A percentile compares a stretch with the other conserved stretches of the same genome.
Evolutionary conservation across 495 filamentous ascomycete genomes (phyloP).

Genomic region (Pyronema omphalodes): DNA sequence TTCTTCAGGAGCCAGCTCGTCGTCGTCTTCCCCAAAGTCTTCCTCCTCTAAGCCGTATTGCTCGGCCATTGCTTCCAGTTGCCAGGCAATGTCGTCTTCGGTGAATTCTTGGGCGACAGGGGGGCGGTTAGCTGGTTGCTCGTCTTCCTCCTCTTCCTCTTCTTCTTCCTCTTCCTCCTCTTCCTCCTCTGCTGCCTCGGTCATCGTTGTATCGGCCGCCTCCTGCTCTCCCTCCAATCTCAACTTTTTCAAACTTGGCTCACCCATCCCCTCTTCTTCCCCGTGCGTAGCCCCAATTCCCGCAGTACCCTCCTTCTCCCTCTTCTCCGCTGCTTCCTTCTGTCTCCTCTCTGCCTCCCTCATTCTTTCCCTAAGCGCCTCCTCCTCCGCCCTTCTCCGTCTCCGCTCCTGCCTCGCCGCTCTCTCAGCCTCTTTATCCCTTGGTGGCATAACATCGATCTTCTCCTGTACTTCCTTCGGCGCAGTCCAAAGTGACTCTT

Average conservation of each 20-base stretch:
- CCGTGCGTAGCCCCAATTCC: conserved; percentile 1
- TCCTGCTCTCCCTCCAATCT: conserved; percentile 25
- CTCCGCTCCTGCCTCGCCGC: conserved; percentile 28
- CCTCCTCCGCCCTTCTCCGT: conserved; percentile 25
- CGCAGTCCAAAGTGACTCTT: conserved; percentile 83
- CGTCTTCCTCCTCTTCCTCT: conserved; percentile 31
- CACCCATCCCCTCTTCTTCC: conserved; percentile 11
- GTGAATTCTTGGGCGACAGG: conserved; percentile 60
- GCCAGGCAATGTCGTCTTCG: conserved; percentile 87
- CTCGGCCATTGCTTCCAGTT: conserved; percentile 71
- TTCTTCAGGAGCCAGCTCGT: background rate
- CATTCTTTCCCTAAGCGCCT: conserved; percentile 12
- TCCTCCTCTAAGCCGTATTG: conserved; percentile 51
- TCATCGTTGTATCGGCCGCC: conserved; percentile 72
- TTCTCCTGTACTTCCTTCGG: conserved; percentile 66
- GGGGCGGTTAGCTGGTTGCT: conserved; percentile 45
- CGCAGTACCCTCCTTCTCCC: conserved; percentile 10
- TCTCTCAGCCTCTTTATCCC: conserved; percentile 39
- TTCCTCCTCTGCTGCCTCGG: conserved; percentile 31
- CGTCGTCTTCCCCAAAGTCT: conserved; percentile 43
- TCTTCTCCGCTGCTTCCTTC: conserved; percentile 7
- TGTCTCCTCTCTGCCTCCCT: conserved; percentile 27
- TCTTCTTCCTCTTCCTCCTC: conserved; percentile 25
- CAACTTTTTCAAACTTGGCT: conserved; percentile 14
- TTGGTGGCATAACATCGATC: conserved; percentile 41